Base-by-base conservation (phyloP, 2,329 filamentous ascomycete genomes). In the Fusarium anthophilum region DNA sequence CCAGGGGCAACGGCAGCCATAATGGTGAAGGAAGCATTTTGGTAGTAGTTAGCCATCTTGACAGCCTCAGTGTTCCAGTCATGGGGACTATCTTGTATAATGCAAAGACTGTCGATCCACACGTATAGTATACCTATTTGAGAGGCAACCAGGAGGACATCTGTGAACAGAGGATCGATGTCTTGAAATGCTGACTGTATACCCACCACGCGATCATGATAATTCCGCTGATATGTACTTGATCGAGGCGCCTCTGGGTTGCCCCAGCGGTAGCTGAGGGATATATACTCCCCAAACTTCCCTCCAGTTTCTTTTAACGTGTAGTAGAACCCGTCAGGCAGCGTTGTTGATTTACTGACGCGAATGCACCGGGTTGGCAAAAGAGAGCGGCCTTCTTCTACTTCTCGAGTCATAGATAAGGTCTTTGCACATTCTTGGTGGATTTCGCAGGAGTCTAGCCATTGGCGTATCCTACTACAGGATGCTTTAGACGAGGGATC, bases 251-350 rank as follows among this genome's bases (percentile, higher is more conserved):
- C 15, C 22, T 41, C 39, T 9, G 39, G 39, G 2, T 41, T 2
- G 0, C 39, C n/a, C 39, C 39, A 41, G 14, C 39, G 14, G 14
- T 43, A 22, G 13, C 39, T n/a, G 22, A 43, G 22, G 1, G 39
- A n/a, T 43, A 43, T 10, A 1, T 43, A 43, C 8, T 43, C 39
- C 6, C 22, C 39, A 3, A 43, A n/a, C 14, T 8, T 43, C 0
- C 39, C 22, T 43, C 39, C 22, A 43, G 39, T 43, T 0, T 43
- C 39, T 43, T 43, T 22, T 0, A 43, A 5, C 22, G 13, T 43
- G 8, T 43, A 43, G 0, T n/a, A 4, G 2, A 41, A 4, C 8
- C 1, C 5, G 0, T n/a, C n/a, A 1, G 5, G 8, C 6, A 10
- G 0, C 0, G 39, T 4, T 1, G 22, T 15, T 15, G 39, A 43